A percentile compares a stretch with the other conserved stretches of the same genome.
Evolutionary conservation across 768 basidiomycete genomes (phyloP).

Genomic region (Leccinum uliginosum): DNA sequence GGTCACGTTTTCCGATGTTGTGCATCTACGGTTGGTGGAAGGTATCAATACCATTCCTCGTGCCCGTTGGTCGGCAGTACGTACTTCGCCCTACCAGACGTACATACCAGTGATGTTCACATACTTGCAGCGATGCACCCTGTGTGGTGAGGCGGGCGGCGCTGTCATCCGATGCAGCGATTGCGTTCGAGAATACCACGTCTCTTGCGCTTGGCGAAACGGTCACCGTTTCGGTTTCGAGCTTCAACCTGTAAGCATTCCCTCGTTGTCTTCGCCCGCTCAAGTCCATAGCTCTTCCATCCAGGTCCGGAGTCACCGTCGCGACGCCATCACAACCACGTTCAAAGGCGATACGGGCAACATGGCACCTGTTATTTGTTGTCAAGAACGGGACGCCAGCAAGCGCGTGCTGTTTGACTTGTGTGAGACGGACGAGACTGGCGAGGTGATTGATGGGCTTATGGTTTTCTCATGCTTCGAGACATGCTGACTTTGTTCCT

Average conservation of each 20-base stretch:
- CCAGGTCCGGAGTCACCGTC: constrained; percentile 74
- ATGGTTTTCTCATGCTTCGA: neutral
- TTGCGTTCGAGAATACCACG: constrained; percentile 77
- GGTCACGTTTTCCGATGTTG: constrained; percentile 73
- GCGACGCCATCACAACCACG: constrained; percentile 61
- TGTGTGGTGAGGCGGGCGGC: constrained; percentile 72
- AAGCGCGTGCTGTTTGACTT: constrained; percentile 73
- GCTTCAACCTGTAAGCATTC: constrained; percentile 64
- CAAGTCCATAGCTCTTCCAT: neutral
- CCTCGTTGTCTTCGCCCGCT: neutral
- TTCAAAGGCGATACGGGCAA: constrained; percentile 78
- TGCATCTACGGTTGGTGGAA: constrained; percentile 74
- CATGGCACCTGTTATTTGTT: constrained; percentile 74
- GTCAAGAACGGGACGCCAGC: constrained; percentile 67
- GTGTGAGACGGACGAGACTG: constrained; percentile 78
- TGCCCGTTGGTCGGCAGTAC: constrained; percentile 70
- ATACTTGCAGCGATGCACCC: constrained; percentile 55
- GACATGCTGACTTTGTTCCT: constrained; percentile 8
- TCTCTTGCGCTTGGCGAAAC: constrained; percentile 85
- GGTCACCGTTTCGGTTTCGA: constrained; percentile 91
- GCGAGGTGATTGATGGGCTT: constrained; percentile 53
- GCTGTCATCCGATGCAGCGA: constrained; percentile 82
- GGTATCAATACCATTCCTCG: constrained; percentile 72
- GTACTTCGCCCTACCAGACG: constrained; percentile 23
- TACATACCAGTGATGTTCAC: constrained; percentile 6